phyloP scores from a whole-genome alignment of 73 alveolate species.

The Stentor coeruleus region DNA sequence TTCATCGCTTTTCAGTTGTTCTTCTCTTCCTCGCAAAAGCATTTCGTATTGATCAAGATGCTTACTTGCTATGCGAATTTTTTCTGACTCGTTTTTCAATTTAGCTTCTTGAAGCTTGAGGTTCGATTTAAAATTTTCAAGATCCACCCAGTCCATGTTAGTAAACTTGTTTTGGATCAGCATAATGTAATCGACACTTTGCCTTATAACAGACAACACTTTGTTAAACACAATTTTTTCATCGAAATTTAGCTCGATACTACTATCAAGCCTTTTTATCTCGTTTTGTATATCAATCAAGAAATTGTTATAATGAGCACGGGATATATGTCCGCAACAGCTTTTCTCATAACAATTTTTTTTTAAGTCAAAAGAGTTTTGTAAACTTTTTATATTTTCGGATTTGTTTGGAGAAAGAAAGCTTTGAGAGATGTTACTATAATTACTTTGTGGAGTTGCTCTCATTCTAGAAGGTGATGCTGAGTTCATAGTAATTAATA shows the following conservation, averaged over 20 bases:
- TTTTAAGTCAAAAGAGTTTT: background rate
- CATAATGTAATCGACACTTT: background rate
- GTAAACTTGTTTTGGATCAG: background rate
- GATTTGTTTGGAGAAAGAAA: background rate
- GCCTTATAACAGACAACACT: background rate
- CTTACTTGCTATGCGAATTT: background rate
- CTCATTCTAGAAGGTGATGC: background rate
- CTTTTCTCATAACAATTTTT: background rate
- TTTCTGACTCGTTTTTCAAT: slow-evolving; percentile 1
- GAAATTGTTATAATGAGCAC: background rate
- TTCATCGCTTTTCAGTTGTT: background rate
- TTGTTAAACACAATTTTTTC: background rate
- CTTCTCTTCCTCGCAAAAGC: background rate
- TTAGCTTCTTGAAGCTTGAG: slow-evolving; percentile 1
- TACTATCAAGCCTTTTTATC: background rate
- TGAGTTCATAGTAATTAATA: too few species aligned
- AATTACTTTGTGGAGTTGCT: background rate
- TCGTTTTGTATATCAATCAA: background rate
- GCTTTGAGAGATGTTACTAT: background rate
- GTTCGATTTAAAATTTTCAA: background rate
- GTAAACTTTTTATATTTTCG: too few species aligned
- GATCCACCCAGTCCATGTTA: background rate
- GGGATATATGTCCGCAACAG: background rate
- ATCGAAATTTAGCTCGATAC: background rate
- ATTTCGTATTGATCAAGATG: background rate